These are phyloP conservation scores for Hemisphaericaspora xylanilytica DNA, from an alignment of 1,139 yeast species.

Conservation along the genomic window DNA sequence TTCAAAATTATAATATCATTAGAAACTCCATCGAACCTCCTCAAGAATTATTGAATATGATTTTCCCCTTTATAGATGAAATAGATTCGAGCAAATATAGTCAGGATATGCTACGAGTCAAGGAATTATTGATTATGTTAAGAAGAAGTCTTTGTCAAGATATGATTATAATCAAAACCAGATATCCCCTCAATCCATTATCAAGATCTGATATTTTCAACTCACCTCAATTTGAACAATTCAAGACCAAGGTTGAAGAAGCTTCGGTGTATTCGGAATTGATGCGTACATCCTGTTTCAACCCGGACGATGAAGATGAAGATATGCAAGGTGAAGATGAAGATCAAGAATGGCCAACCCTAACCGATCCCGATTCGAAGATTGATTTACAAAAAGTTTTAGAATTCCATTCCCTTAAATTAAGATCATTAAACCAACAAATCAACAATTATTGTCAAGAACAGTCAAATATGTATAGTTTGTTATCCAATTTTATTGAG, in stretches of 20 bases:
- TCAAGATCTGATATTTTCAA: conserved; percentile 30
- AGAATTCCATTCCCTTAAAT: conserved; percentile 15
- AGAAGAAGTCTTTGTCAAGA: conserved; percentile 32
- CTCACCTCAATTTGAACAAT: conserved; percentile 20
- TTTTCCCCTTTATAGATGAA: conserved; percentile 31
- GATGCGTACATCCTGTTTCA: conserved; percentile 11
- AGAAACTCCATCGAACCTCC: conserved; percentile 31
- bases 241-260: conserved; percentile 17
- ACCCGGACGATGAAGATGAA: conserved; percentile 10
- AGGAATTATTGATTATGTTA: conserved; percentile 21
- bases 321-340: conserved; percentile 9
- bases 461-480: conserved; percentile 16
- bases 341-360: conserved; percentile 10
- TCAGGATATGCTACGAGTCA: conserved; percentile 16
- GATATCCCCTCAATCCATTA: conserved; percentile 28
- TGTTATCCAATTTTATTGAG: conserved; percentile 18
- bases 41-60: conserved; percentile 21
- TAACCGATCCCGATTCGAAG: conserved; percentile 7
- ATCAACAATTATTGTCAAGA: conserved; percentile 17
- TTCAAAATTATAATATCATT: conserved; percentile 19
- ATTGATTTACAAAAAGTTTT: conserved; percentile 13
- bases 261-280: conserved; percentile 11
- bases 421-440: conserved; percentile 17
- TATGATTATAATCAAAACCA: conserved; percentile 27
- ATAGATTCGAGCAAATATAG: conserved; percentile 9